A percentile compares a stretch with the other conserved stretches of the same genome.
Evolutionary conservation across 306 rosid species (phyloP).

Genomic region (Malus sieversii): DNA sequence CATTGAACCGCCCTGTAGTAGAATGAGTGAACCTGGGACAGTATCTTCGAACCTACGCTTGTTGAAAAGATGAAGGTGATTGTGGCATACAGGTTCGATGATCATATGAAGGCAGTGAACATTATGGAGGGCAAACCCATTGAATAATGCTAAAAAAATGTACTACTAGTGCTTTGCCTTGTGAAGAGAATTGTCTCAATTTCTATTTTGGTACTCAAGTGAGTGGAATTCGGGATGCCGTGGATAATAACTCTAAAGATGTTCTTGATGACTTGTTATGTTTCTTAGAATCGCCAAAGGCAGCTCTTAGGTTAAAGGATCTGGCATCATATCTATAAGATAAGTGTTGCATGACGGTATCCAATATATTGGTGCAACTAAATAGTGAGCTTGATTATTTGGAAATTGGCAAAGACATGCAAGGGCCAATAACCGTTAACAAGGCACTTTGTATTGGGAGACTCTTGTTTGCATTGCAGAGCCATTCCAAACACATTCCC

Average conservation of each 20-base stretch:
- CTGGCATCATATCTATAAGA: slow-evolving; percentile 67
- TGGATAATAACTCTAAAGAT: slow-evolving; percentile 64
- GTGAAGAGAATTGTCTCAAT: slow-evolving; percentile 70
- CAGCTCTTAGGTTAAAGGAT: slow-evolving; percentile 65
- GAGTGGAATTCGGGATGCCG: slow-evolving; percentile 67
- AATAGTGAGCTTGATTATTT: slow-evolving; percentile 55
- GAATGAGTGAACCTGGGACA: slow-evolving; percentile 97
- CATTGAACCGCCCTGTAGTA: slow-evolving; percentile 91
- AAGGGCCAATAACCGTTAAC: slow-evolving; percentile 42
- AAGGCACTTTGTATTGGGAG: slow-evolving; percentile 85
- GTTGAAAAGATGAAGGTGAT: slow-evolving; percentile 70
- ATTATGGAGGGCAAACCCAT: slow-evolving; percentile 22
- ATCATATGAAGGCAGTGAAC: slow-evolving; percentile 40
- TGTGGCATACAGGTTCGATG: slow-evolving; percentile 50
- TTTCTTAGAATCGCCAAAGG: slow-evolving; percentile 93
- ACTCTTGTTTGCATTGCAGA: slow-evolving; percentile 76
- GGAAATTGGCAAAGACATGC: slow-evolving; percentile 38
- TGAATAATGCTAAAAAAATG: slow-evolving; percentile 32
- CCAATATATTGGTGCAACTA: slow-evolving; percentile 52
- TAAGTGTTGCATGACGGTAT: slow-evolving; percentile 63
- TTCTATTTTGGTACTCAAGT: slow-evolving; percentile 82
- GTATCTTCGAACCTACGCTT: slow-evolving; percentile 74
- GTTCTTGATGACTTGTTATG: slow-evolving; percentile 69
- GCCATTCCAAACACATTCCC: slow-evolving; percentile 78
- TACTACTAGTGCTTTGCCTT: slow-evolving; percentile 4